These are phyloP conservation scores for Yarrowia sp. DNA, from an alignment of 805 yeast species.

Conservation along the genomic window DNA sequence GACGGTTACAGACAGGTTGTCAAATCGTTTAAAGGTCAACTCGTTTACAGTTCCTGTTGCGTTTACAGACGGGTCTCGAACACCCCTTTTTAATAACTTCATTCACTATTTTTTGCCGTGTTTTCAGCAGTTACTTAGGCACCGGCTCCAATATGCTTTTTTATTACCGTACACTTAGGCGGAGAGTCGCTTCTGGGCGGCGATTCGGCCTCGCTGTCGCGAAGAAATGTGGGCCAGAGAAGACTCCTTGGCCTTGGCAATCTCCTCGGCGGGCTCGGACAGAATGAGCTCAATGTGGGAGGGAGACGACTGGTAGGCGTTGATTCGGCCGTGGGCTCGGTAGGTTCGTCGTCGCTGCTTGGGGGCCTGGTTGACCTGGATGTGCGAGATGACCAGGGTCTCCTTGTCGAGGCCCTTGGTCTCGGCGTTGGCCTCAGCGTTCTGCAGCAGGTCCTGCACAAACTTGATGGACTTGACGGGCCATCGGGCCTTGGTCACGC, in stretches of 20 bases:
- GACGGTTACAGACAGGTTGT: too few species aligned
- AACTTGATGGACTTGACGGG: conserved; percentile 98
- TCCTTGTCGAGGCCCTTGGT: conserved; percentile 97
- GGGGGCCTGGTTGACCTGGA: conserved; percentile 99
- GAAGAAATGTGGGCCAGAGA: conserved; percentile 75
- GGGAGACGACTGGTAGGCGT: conserved; percentile 98
- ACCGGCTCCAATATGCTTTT: conserved; percentile 10
- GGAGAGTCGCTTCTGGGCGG: conserved; percentile 69
- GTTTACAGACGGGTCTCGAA: too few species aligned
- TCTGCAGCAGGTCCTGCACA: conserved; percentile 90
- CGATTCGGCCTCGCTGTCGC: conserved; percentile 92
- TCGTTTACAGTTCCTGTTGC: too few species aligned
- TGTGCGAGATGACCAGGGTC: conserved; percentile 93
- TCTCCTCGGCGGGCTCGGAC: conserved; percentile 93
- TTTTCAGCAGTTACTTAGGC: too few species aligned
- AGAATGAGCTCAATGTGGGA: conserved; percentile 98
- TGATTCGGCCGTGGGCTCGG: conserved; percentile 99
- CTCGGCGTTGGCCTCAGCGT: conserved; percentile 99
- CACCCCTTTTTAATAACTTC: conserved; percentile 10
- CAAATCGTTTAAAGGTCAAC: too few species aligned
- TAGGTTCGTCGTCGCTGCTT: conserved; percentile 99
- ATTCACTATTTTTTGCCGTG: conserved; percentile 10
- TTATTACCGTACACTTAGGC: conserved; percentile 29
- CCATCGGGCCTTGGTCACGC: conserved; percentile 99
- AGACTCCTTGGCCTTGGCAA: conserved; percentile 85